Conservation (phyloP, 805 yeast species). For the Lipomyces orientalis region DNA sequence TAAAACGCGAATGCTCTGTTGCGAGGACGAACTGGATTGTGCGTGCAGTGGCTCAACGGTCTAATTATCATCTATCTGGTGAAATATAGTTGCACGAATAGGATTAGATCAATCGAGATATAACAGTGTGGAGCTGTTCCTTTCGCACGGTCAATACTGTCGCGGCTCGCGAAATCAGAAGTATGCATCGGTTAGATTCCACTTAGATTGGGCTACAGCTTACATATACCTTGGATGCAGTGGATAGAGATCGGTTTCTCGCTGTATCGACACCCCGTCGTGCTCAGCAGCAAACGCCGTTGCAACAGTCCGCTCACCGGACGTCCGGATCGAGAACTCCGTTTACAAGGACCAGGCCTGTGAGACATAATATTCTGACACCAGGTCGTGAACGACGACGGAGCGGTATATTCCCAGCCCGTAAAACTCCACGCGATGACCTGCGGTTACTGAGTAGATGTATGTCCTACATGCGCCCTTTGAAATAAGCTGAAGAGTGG, state of each 20-base stretch:
- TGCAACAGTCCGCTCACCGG: conserved; percentile 3
- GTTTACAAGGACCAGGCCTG: not conserved
- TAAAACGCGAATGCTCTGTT: not conserved
- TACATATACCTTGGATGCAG: not conserved
- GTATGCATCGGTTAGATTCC: not conserved
- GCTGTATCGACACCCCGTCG: conserved; percentile 14
- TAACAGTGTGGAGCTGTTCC: not conserved
- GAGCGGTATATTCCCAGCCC: conserved; percentile 3
- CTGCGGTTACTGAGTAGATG: conserved; percentile 30
- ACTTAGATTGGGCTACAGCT: not conserved
- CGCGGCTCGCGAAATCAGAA: not conserved
- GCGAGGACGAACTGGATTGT: not conserved
- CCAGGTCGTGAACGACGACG: conserved; percentile 28
- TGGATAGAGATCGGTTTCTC: not conserved
- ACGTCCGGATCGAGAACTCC: conserved; percentile 17
- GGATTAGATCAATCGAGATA: not conserved
- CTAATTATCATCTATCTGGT: not conserved
- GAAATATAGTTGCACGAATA: not conserved
- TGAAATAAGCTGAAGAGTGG: not conserved
- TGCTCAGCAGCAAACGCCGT: not conserved
- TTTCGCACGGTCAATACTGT: not conserved
- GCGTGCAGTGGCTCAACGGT: not conserved
- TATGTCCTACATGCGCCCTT: not conserved
- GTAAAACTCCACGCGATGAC: conserved; percentile 35
- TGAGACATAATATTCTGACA: conserved; percentile 27